Percentiles rank a stretch among this genome's conserved stretches.
Conservation (phyloP, 176 grass and related monocot genomes). For the Triticum timopheevii region DNA sequence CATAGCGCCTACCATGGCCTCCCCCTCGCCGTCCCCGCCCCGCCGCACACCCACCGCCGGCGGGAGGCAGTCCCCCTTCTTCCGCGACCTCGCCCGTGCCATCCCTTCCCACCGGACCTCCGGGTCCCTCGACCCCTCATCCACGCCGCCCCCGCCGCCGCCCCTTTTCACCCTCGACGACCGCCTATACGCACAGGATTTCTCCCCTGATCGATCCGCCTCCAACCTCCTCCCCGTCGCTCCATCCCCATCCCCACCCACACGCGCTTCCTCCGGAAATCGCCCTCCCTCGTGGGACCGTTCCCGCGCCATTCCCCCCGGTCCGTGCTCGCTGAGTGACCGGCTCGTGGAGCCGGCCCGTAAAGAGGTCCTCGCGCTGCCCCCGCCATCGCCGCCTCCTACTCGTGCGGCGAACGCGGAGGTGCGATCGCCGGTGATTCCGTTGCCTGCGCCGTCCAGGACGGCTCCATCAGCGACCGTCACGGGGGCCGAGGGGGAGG, state of each 20-base stretch:
- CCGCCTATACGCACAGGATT: slow-evolving; percentile 42
- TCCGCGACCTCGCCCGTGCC: background rate
- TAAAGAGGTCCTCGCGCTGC: slow-evolving; percentile 47
- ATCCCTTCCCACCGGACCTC: background rate
- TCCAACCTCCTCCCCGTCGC: slow-evolving; percentile 57
- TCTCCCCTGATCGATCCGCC: slow-evolving; percentile 53
- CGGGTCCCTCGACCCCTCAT: background rate
- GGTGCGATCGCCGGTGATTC: slow-evolving; percentile 39
- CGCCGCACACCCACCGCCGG: background rate
- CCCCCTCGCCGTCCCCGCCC: background rate
- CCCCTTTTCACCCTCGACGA: slow-evolving; percentile 46
- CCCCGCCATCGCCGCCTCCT: slow-evolving; percentile 36
- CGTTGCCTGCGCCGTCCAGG: slow-evolving; percentile 22
- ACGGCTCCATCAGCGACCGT: slow-evolving; percentile 26
- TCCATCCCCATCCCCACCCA: slow-evolving; percentile 40
- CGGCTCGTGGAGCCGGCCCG: slow-evolving; percentile 26
- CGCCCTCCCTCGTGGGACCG: slow-evolving; percentile 35
- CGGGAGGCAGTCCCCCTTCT: background rate
- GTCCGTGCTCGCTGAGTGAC: slow-evolving; percentile 35
- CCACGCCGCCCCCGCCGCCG: background rate
- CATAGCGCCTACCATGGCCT: background rate
- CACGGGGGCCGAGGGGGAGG: slow-evolving; percentile 41
- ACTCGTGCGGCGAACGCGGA: slow-evolving; percentile 28
- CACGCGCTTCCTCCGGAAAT: background rate
- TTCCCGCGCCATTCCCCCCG: slow-evolving; percentile 19